A percentile compares a stretch with the other conserved stretches of the same genome.
Conservation (phyloP, 345 rosid genomes). For the Pelargonium nanum region DNA sequence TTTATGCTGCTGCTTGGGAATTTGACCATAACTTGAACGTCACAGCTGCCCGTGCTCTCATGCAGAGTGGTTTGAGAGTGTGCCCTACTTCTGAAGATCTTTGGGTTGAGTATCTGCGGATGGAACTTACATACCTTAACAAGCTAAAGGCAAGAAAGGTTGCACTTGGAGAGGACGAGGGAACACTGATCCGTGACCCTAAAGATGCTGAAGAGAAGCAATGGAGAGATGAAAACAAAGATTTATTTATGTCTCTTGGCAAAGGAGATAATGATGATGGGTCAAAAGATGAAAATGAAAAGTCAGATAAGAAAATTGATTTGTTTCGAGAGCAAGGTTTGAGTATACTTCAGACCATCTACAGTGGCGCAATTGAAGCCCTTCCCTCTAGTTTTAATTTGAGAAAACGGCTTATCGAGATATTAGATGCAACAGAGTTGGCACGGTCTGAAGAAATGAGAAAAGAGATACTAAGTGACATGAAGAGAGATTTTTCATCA, state of each 20-base stretch:
- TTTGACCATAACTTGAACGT: constrained; percentile 76
- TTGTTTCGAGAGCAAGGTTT: constrained; percentile 58
- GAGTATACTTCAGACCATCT: constrained; percentile 48
- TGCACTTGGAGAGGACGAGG: constrained; percentile 72
- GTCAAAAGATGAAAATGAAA: constrained; percentile 30
- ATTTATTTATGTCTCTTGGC: constrained; percentile 57
- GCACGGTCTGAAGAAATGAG: constrained; percentile 54
- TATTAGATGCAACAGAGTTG: constrained; percentile 59
- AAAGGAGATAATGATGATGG: constrained; percentile 21
- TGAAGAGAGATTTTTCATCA: constrained; percentile 59
- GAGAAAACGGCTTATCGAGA: constrained; percentile 64
- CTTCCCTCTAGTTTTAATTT: constrained; percentile 59
- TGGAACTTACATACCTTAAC: constrained; percentile 83
- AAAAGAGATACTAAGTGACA: constrained; percentile 50
- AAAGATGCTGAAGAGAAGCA: constrained; percentile 29
- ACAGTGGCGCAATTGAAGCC: constrained; percentile 57
- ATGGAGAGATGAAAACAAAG: constrained; percentile 64
- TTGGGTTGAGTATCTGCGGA: constrained; percentile 86
- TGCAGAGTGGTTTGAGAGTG: constrained; percentile 78
- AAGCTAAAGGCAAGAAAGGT: constrained; percentile 73
- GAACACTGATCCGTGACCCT: constrained; percentile 36
- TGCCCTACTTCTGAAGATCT: constrained; percentile 74
- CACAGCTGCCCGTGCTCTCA: constrained; percentile 72
- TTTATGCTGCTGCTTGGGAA: constrained; percentile 97
- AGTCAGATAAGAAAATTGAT: constrained; percentile 33